Evolutionary conservation across 768 basidiomycete species (phyloP).

Genomic region (Cyclocybe cylindracea): DNA sequence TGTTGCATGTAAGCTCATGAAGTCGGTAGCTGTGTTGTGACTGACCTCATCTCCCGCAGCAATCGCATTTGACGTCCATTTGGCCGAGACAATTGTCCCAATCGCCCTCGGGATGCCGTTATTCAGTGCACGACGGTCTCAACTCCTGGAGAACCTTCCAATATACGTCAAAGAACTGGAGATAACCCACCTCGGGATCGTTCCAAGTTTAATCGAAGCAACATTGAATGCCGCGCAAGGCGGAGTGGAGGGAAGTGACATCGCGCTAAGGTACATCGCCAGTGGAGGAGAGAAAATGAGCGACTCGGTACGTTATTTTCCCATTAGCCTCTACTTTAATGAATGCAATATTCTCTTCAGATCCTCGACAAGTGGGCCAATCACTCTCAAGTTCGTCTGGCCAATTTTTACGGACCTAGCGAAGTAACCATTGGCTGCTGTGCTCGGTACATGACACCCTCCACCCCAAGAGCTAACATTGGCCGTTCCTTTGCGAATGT

Average conservation of each 20-base stretch:
- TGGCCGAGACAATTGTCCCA: slow-evolving; percentile 43
- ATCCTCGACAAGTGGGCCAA: slow-evolving; percentile 49
- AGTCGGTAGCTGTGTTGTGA: background rate
- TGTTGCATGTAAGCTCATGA: slow-evolving; percentile 40
- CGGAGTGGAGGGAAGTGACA: slow-evolving; percentile 19
- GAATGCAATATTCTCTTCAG: slow-evolving; percentile 11
- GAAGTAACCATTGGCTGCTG: slow-evolving; percentile 56
- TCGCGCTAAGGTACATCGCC: slow-evolving; percentile 42
- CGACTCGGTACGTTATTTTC: slow-evolving; percentile 37
- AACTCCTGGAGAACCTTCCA: slow-evolving; percentile 43
- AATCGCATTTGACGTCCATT: slow-evolving; percentile 53
- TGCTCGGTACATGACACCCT: slow-evolving; percentile 40
- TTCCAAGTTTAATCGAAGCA: slow-evolving; percentile 54
- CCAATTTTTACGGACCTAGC: slow-evolving; percentile 55
- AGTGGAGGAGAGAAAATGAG: slow-evolving; percentile 57
- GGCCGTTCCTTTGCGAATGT: slow-evolving; percentile 41
- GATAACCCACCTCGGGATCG: slow-evolving; percentile 51
- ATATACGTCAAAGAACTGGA: slow-evolving; percentile 34
- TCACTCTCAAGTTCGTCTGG: slow-evolving; percentile 43
- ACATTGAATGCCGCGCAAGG: slow-evolving; percentile 36
- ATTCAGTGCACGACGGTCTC: slow-evolving; percentile 42
- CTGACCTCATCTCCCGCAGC: slow-evolving; percentile 28
- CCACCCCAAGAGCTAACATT: slow-evolving; percentile 43
- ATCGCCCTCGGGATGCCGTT: slow-evolving; percentile 46
- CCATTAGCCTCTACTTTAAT: background rate